A percentile compares a stretch with the other conserved stretches of the same genome.
phyloP scores from a whole-genome alignment of 2,329 filamentous ascomycete species.

The Aspergillus arachidicola region DNA sequence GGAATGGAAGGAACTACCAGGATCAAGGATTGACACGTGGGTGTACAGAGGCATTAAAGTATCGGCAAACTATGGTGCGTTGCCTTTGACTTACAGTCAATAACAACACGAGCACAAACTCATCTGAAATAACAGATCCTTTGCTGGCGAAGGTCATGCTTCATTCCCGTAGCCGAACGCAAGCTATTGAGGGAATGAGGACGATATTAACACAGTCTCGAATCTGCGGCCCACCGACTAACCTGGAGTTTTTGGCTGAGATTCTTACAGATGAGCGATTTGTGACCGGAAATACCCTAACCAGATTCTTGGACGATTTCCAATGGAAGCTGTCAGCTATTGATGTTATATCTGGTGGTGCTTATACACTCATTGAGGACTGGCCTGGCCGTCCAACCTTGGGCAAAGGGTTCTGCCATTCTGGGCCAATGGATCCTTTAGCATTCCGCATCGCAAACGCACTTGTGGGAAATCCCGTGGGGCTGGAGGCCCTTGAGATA shows the following conservation, averaged over 20 bases:
- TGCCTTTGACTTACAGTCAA: not conserved
- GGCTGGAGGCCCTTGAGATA: conserved; percentile 60
- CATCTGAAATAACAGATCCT: conserved; percentile 43
- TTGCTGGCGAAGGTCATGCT: conserved; percentile 63
- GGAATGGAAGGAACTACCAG: conserved; percentile 53
- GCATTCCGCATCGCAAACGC: conserved; percentile 61
- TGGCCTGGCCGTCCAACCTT: conserved; percentile 59
- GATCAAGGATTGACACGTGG: conserved; percentile 66
- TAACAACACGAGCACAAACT: not conserved
- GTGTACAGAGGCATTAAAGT: conserved; percentile 60
- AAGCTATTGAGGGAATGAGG: conserved; percentile 50
- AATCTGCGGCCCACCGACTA: conserved; percentile 59
- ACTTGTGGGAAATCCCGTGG: conserved; percentile 58
- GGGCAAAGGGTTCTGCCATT: conserved; percentile 61
- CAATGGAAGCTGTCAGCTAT: conserved; percentile 54
- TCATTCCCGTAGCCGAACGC: conserved; percentile 46
- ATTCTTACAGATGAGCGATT: conserved; percentile 55
- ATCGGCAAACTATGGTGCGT: conserved; percentile 58
- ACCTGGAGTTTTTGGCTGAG: conserved; percentile 57
- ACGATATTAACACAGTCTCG: conserved; percentile 48
- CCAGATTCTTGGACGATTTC: conserved; percentile 58
- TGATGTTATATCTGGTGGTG: conserved; percentile 59
- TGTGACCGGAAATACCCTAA: conserved; percentile 55
- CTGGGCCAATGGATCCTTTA: conserved; percentile 65
- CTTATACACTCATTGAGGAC: conserved; percentile 63